Conservation (phyloP, 768 basidiomycete genomes). For the Suillus subalutaceus region DNA sequence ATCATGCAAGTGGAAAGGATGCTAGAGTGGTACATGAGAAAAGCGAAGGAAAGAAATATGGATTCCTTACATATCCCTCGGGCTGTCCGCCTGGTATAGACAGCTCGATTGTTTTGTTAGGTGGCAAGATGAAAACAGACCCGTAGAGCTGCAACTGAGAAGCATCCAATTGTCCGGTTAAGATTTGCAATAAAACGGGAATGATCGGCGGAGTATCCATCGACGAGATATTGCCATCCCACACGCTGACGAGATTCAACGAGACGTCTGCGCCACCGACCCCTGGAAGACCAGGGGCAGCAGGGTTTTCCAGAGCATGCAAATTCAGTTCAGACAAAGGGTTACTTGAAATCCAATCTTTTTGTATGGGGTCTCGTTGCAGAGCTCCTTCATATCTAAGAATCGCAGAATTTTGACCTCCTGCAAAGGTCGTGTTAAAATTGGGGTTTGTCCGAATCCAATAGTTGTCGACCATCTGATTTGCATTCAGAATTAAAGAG, state of each 20-base stretch:
- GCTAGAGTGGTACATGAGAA: slow-evolving; percentile 10
- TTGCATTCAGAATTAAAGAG: slow-evolving; percentile 46
- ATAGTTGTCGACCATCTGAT: slow-evolving; percentile 43
- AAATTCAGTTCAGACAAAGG: slow-evolving; percentile 22
- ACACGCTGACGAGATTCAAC: slow-evolving; percentile 18
- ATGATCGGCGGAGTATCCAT: slow-evolving; percentile 18
- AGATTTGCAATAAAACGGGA: slow-evolving; percentile 21
- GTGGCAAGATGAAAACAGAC: slow-evolving; percentile 19
- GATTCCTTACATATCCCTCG: slow-evolving; percentile 33
- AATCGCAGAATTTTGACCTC: slow-evolving; percentile 19
- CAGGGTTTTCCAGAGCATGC: slow-evolving; percentile 17
- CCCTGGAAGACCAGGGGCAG: slow-evolving; percentile 16
- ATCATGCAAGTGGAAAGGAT: slow-evolving; percentile 25
- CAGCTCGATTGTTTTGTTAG: slow-evolving; percentile 17
- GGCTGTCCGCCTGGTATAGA: slow-evolving; percentile 17
- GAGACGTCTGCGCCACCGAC: slow-evolving; percentile 22
- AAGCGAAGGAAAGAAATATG: not conserved
- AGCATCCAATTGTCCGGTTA: slow-evolving; percentile 21
- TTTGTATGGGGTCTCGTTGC: slow-evolving; percentile 14
- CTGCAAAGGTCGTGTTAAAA: slow-evolving; percentile 37
- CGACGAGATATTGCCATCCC: slow-evolving; percentile 18
- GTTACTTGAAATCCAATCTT: not conserved
- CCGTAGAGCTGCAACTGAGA: slow-evolving; percentile 16
- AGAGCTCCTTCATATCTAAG: slow-evolving; percentile 20
- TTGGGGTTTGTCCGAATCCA: slow-evolving; percentile 27